These are phyloP conservation scores for Aphanomyces euteiches DNA, from an alignment of 352 stramenopile species.

Conservation along the genomic window DNA sequence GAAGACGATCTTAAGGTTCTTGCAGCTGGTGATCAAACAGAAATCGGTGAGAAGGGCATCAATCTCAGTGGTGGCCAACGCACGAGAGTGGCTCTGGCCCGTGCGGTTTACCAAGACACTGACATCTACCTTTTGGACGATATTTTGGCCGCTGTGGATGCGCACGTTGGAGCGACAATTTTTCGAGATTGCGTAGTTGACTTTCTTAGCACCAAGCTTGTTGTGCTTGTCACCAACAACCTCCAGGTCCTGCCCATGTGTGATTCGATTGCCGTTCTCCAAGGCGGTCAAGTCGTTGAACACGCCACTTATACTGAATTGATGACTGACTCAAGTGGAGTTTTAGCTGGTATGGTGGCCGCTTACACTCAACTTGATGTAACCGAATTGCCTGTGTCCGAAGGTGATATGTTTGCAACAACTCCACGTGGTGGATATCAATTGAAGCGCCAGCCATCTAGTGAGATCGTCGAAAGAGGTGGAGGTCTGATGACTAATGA, in stretches of 20 bases:
- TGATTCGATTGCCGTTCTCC: conserved; percentile 67
- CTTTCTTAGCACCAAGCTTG: conserved; percentile 28
- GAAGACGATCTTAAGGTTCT: conserved; percentile 53
- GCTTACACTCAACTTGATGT: conserved; percentile 36
- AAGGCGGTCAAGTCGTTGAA: conserved; percentile 64
- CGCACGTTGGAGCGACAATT: conserved; percentile 83
- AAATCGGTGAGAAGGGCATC: conserved; percentile 72
- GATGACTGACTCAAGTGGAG: conserved; percentile 39
- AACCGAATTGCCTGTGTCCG: conserved; percentile 32
- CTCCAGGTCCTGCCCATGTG: conserved; percentile 55
- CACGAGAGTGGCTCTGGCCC: conserved; percentile 53
- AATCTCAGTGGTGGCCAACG: conserved; percentile 85
- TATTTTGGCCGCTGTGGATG: conserved; percentile 83
- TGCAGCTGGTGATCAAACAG: conserved; percentile 65
- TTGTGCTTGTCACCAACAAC: conserved; percentile 34
- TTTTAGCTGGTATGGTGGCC: conserved; percentile 30
- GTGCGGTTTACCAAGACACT: conserved; percentile 58
- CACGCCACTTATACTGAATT: conserved; percentile 76
- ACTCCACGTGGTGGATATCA: conserved; percentile 35
- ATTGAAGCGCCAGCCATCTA: conserved; percentile 31
- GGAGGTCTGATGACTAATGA: conserved; percentile 35
- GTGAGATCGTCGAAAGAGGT: conserved; percentile 47
- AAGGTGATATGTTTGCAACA: conserved; percentile 38
- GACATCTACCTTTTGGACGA: conserved; percentile 90
- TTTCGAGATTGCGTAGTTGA: conserved; percentile 73